phyloP scores from a whole-genome alignment of 2,329 filamentous ascomycete species.

The Paracamarosporium sp. region DNA sequence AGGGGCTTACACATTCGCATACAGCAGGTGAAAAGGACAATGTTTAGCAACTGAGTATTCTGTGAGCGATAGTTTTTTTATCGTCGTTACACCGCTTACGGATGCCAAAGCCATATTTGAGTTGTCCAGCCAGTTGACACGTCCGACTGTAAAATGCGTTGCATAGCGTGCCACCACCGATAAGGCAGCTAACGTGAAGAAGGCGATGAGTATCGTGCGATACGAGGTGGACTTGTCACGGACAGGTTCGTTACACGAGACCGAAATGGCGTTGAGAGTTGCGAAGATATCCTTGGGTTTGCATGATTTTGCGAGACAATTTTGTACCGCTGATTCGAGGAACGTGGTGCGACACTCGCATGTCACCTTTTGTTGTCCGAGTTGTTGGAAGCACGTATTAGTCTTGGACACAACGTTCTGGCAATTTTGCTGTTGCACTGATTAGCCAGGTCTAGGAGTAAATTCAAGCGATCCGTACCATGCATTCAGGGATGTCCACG shows the following conservation, averaged over 20 bases:
- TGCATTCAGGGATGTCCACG: background rate
- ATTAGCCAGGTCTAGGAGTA: background rate
- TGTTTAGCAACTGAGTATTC: background rate
- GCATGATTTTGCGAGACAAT: background rate
- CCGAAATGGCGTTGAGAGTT: background rate
- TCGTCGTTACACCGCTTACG: background rate
- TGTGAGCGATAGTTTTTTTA: background rate
- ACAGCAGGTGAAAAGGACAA: slow-evolving; percentile 10
- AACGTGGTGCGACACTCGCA: background rate
- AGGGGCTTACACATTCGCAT: slow-evolving; percentile 17
- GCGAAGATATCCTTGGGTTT: background rate
- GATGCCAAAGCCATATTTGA: background rate
- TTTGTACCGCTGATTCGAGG: background rate
- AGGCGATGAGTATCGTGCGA: background rate
- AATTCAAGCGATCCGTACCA: background rate
- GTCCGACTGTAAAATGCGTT: background rate
- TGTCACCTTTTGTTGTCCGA: background rate
- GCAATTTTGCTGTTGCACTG: background rate
- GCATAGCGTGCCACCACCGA: background rate
- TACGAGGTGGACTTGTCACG: background rate
- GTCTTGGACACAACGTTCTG: background rate
- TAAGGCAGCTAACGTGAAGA: background rate
- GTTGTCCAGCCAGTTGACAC: background rate
- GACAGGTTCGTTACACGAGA: background rate
- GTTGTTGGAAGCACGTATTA: background rate